Evolutionary conservation across 441 rosid genomes (phyloP).

Genomic region (Syzygium syzygioides): DNA sequence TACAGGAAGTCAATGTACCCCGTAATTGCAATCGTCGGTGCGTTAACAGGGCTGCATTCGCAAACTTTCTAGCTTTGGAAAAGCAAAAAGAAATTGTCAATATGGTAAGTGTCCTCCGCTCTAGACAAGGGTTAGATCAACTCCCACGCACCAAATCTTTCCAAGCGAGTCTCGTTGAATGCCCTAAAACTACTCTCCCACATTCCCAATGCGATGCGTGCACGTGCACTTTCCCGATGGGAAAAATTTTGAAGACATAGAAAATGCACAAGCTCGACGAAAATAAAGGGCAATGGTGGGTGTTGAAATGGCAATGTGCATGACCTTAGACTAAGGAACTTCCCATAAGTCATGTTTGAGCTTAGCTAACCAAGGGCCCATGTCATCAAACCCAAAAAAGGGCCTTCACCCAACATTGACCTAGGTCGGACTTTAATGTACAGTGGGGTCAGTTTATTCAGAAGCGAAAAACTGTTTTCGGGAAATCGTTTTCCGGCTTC

Average conservation of each 20-base stretch:
- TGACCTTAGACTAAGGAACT: neutral
- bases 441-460: neutral
- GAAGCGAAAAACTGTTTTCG: neutral
- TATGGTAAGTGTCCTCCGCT: neutral
- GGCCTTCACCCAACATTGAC: neutral
- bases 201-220: neutral
- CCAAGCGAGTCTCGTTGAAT: neutral
- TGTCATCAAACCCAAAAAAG: neutral
- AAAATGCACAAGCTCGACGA: neutral
- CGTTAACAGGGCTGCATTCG: neutral
- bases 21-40: neutral
- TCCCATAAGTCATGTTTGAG: neutral
- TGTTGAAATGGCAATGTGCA: neutral
- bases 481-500: neutral
- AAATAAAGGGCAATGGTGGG: neutral
- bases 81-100: neutral
- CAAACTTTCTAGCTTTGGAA: neutral
- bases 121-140: neutral
- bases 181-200: neutral
- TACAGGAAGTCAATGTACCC: neutral
- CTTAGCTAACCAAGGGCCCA: neutral
- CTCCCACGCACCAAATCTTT: neutral
- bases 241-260: neutral
- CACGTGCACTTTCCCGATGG: neutral
- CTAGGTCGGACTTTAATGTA: neutral